Conservation (phyloP, 768 basidiomycete species). For the Russula griseocarnosa region DNA sequence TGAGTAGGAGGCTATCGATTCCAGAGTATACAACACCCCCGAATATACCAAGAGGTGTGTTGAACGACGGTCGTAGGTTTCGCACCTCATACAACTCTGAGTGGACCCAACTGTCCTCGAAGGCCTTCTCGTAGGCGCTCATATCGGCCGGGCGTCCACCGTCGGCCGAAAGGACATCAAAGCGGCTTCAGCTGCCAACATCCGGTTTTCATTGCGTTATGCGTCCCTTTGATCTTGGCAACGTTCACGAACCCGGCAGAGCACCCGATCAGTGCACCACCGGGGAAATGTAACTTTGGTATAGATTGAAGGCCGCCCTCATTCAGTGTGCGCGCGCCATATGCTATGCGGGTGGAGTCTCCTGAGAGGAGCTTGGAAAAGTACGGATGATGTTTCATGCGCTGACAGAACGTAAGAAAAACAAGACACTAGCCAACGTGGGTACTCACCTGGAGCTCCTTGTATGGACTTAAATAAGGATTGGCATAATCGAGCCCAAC, state of each 20-base stretch:
- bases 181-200: slow-evolving; percentile 94
- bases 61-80: slow-evolving; percentile 89
- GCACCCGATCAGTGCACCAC: slow-evolving; percentile 92
- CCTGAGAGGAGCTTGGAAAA: slow-evolving; percentile 77
- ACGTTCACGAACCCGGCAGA: slow-evolving; percentile 95
- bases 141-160: slow-evolving; percentile 48
- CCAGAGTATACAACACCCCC: slow-evolving; percentile 90
- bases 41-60: slow-evolving; percentile 69
- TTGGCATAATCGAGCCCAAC: slow-evolving; percentile 94
- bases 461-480: slow-evolving; percentile 87
- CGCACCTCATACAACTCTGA: slow-evolving; percentile 84
- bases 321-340: slow-evolving; percentile 84
- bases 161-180: slow-evolving; percentile 47
- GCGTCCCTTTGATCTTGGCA: slow-evolving; percentile 97
- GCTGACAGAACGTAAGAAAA: slow-evolving; percentile 39
- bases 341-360: slow-evolving; percentile 72
- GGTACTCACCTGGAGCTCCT: slow-evolving; percentile 77
- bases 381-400: slow-evolving; percentile 96
- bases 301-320: slow-evolving; percentile 94
- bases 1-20: slow-evolving; percentile 77
- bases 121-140: slow-evolving; percentile 62
- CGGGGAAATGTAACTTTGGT: slow-evolving; percentile 82
- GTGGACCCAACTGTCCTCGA: slow-evolving; percentile 80
- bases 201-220: slow-evolving; percentile 99
- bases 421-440: background rate